These are phyloP conservation scores for Leucosporidium creatinivorum DNA, from an alignment of 768 basidiomycete genomes.

Conservation along the genomic window DNA sequence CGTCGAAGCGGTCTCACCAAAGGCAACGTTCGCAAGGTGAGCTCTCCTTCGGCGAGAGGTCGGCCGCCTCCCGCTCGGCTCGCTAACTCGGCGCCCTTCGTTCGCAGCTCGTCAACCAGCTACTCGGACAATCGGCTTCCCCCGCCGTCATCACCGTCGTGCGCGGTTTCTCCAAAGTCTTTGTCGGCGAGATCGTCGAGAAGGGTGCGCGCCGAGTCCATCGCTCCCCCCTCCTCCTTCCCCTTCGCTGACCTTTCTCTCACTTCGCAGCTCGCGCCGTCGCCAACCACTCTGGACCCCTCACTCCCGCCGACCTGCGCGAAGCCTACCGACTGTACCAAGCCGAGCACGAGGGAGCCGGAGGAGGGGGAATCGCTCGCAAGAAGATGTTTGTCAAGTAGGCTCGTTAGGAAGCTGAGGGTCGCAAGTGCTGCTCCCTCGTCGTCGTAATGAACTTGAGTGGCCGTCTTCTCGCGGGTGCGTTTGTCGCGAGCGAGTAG, in stretches of 20 bases:
- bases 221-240: background rate
- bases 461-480: too few species aligned
- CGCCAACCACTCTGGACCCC: constrained; percentile 64
- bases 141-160: constrained; percentile 81
- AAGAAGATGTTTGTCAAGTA: constrained; percentile 69
- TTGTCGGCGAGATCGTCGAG: constrained; percentile 86
- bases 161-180: constrained; percentile 74
- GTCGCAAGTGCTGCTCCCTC: too few species aligned
- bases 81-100: background rate
- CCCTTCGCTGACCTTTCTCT: background rate
- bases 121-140: constrained; percentile 70
- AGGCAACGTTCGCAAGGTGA: constrained; percentile 69
- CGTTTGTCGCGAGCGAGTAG: too few species aligned
- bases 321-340: constrained; percentile 82
- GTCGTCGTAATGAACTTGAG: too few species aligned
- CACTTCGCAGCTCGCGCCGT: constrained; percentile 59
- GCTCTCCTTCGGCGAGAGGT: constrained; percentile 17
- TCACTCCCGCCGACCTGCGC: constrained; percentile 80
- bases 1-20: constrained; percentile 74
- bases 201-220: constrained; percentile 52
- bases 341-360: constrained; percentile 53
- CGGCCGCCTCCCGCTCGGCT: background rate
- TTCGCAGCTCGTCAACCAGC: constrained; percentile 70
- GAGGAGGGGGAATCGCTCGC: constrained; percentile 68
- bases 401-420: background rate